Conservation (phyloP, 1,139 yeast genomes). For the Pneumocystis canis region DNA sequence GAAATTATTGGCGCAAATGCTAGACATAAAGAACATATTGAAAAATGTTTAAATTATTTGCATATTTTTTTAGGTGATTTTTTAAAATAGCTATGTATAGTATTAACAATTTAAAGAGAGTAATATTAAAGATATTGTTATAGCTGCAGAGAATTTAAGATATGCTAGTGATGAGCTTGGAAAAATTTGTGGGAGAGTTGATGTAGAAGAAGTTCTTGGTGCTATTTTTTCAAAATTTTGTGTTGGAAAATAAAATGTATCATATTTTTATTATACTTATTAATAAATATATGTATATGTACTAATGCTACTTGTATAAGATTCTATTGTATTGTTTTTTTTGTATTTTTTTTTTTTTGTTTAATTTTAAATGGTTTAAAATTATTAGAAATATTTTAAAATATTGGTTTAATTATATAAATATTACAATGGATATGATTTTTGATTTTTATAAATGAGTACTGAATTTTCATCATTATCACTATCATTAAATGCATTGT, state of each 20-base stretch:
- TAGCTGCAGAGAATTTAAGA: conserved; percentile 65
- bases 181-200: conserved; percentile 78
- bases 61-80: conserved; percentile 33
- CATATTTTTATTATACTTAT: background rate
- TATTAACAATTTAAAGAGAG: conserved; percentile 30
- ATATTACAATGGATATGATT: background rate
- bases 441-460: background rate
- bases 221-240: conserved; percentile 86
- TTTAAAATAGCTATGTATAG: conserved; percentile 1
- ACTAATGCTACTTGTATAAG: background rate
- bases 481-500: background rate
- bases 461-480: background rate
- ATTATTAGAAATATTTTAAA: background rate
- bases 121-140: conserved; percentile 46
- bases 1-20: conserved; percentile 60
- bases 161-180: conserved; percentile 80
- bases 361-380: background rate
- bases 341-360: background rate
- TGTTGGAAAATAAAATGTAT: conserved; percentile 54
- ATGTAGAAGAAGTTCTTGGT: conserved; percentile 80
- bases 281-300: background rate
- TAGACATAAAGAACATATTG: conserved; percentile 58
- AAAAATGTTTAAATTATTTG: conserved; percentile 60
- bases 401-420: background rate
- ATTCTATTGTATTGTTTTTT: background rate